phyloP scores from a whole-genome alignment of 2,329 filamentous ascomycete genomes.

The Tympanopsis confertula region DNA sequence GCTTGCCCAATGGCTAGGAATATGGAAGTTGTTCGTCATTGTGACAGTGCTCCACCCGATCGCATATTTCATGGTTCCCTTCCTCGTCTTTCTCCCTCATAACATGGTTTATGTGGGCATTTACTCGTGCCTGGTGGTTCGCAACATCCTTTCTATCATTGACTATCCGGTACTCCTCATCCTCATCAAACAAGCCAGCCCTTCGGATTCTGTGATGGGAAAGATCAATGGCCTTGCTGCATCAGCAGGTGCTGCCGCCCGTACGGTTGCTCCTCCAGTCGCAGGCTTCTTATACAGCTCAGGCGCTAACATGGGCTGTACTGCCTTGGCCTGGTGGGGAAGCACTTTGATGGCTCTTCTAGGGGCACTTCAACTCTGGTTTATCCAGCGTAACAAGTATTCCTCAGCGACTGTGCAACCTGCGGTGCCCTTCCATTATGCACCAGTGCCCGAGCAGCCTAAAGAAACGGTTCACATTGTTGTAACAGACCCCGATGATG shows the following conservation, averaged over 20 bases:
- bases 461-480: not conserved
- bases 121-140: constrained; percentile 51
- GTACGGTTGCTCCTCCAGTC: constrained; percentile 59
- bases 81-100: constrained; percentile 45
- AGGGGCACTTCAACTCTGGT: not conserved
- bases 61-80: constrained; percentile 59
- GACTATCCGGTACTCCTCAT: constrained; percentile 60
- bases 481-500: not conserved
- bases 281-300: constrained; percentile 56
- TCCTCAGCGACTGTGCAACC: not conserved
- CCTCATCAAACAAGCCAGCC: constrained; percentile 61
- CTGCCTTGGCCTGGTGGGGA: not conserved
- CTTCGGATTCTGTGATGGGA: constrained; percentile 48
- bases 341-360: not conserved
- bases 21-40: constrained; percentile 42
- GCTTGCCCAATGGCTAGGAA: constrained; percentile 43
- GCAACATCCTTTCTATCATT: constrained; percentile 58
- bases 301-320: constrained; percentile 21
- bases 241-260: constrained; percentile 57
- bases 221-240: constrained; percentile 65
- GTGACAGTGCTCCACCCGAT: constrained; percentile 57
- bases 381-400: not conserved
- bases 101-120: constrained; percentile 45
- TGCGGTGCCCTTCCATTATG: not conserved
- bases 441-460: not conserved